These are phyloP conservation scores for Pichia sp. DNA, from an alignment of 1,139 yeast genomes.

Conservation along the genomic window DNA sequence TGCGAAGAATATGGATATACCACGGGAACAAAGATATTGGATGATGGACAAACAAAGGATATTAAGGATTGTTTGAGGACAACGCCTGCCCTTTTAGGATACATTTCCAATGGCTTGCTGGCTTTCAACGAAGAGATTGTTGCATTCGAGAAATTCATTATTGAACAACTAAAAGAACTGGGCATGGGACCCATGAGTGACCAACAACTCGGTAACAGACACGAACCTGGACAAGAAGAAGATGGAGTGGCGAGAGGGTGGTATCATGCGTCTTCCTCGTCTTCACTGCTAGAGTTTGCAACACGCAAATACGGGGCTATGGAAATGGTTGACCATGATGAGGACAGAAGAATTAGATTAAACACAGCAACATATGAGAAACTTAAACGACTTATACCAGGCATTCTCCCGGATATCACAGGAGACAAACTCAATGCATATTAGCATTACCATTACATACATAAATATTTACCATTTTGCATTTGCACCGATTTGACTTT, in stretches of 20 bases:
- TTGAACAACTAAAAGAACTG: conserved; percentile 9
- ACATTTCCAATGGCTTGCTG: conserved; percentile 16
- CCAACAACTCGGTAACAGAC: too few relatives aligned
- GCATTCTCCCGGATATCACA: conserved; percentile 8
- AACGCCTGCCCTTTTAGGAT: conserved; percentile 2
- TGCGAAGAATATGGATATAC: conserved; percentile 1
- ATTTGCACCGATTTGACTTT: too few relatives aligned
- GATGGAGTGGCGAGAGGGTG: too few relatives aligned
- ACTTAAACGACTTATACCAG: conserved; percentile 10
- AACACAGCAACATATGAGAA: conserved; percentile 2
- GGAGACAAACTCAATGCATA: conserved; percentile 11
- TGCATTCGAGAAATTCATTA: conserved; percentile 29
- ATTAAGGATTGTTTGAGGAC: conserved; percentile 1
- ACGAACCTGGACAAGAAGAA: too few relatives aligned
- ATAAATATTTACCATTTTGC: too few relatives aligned
- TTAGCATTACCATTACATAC: too few relatives aligned
- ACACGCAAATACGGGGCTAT: too few relatives aligned
- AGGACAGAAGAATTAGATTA: conserved; percentile 1
- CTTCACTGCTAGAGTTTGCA: too few relatives aligned
- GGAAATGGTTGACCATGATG: too few relatives aligned
- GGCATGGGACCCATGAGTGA: too few relatives aligned
- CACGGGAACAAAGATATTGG: conserved; percentile 5
- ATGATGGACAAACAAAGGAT: conserved; percentile 1
- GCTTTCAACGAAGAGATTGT: conserved; percentile 18
- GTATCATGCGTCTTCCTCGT: too few relatives aligned